Evolutionary conservation across 331 rosid genomes (phyloP), one percentile per base, ranked within the genome.

Genomic region (Pyrus hybrid): DNA sequence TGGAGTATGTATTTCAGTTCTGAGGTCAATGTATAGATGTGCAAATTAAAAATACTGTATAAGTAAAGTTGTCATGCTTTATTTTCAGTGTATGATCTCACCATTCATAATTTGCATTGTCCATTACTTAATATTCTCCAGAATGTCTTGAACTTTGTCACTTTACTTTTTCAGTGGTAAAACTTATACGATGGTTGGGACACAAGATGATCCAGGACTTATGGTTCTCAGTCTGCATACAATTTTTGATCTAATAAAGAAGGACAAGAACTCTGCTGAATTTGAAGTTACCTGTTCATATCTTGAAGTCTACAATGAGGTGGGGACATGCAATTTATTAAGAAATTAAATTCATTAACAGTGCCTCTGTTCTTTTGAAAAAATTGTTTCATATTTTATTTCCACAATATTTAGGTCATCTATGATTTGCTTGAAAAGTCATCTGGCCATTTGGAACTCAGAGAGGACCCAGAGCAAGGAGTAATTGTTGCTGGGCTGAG

Each of bases 231-330:
- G 92, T 76, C 77, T 88, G 77, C 74, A 86, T 82, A 80, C 84
- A 2, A 83, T 88, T 54, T 88, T 88, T 58, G 82, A 88, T 80
- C 87, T 83, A 6, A 88, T 88, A 32, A 81, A 83, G 30, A 75
- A 54, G 28, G 84, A 88, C 74, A 82, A 76, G 80, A 79, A 80
- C 72, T 82, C 84, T 16, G 90, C 82, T 84, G 90, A 80, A 70
- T 83, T 83, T 62, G 90, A 88, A 85, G 88, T 88, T 70, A 72
- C 87, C 8, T 88, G 92, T 81, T 88, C 92, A 70, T 88, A 86
- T 74, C 92, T 88, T 65, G 92, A 88, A 86, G 92, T 86, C 67
- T 86, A 88, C 72, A 88, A 88, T 70, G 92, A 88, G 75, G 92
- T 88, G 45, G 58, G 77, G n/a, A 71, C 5, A 18, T 12, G 71